Percentiles rank a stretch among this genome's conserved stretches.
These are phyloP conservation scores for Physcomitrellopsis africana DNA, from an alignment of 225 moss, liverwort and hornwort species.

Conservation along the genomic window DNA sequence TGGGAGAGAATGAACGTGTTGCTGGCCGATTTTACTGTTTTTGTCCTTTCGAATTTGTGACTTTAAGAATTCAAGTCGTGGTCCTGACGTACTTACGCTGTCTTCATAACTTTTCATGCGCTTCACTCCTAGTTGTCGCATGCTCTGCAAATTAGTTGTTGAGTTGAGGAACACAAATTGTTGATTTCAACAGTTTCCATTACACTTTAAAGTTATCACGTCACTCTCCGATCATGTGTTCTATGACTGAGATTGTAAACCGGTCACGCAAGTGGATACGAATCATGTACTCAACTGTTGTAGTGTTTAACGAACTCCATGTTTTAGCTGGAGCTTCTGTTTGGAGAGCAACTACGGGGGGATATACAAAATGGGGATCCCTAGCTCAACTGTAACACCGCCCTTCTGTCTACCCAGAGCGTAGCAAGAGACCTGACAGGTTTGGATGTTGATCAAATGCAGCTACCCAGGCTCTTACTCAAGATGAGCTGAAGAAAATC, in stretches of 20 bases:
- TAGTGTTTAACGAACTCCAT: not conserved
- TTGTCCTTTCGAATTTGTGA: not conserved
- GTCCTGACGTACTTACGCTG: not conserved
- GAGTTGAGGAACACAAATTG: not conserved
- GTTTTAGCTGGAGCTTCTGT: not conserved
- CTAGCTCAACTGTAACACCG: too few relatives aligned
- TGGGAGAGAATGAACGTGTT: too few relatives aligned
- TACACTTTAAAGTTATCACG: not conserved
- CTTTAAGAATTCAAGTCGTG: not conserved
- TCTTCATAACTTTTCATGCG: not conserved
- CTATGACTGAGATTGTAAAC: not conserved
- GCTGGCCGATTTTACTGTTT: not conserved
- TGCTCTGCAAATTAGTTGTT: not conserved
- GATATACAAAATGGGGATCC: not conserved
- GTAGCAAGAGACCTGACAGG: constrained; percentile 4
- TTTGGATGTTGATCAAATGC: constrained; percentile 24
- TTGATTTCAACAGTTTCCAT: not conserved
- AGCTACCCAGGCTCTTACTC: constrained; percentile 69
- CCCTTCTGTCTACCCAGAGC: too few relatives aligned
- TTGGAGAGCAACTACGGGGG: not conserved
- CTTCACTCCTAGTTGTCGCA: not conserved
- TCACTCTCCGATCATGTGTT: not conserved
- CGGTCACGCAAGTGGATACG: not conserved
- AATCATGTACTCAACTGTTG: not conserved
- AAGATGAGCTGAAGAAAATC: constrained; percentile 92